These are phyloP conservation scores for Nitzschia inconspicua DNA, from an alignment of 108 stramenopile species.

Conservation along the genomic window DNA sequence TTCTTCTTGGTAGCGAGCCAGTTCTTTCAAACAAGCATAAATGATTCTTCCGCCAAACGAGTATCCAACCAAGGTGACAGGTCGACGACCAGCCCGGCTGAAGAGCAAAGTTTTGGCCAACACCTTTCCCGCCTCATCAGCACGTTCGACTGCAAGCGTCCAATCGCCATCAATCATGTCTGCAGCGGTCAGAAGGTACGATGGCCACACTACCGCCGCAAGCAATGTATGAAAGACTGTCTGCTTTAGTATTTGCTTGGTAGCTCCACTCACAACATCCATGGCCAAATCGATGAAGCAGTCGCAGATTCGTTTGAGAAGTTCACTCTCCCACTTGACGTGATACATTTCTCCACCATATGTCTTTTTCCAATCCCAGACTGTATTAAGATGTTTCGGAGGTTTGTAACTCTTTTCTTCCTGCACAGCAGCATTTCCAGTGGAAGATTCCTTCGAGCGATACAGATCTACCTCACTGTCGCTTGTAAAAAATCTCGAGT, in stretches of 20 bases:
- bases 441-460: background rate
- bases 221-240: constrained; percentile 77
- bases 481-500: background rate
- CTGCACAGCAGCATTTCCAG: background rate
- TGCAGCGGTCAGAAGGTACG: constrained; percentile 68
- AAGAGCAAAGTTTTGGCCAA: constrained; percentile 85
- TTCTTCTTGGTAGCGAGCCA: constrained; percentile 77
- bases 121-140: constrained; percentile 87
- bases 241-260: constrained; percentile 68
- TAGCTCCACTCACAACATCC: constrained; percentile 68
- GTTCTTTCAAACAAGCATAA: constrained; percentile 88
- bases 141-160: constrained; percentile 86
- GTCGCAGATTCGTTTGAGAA: constrained; percentile 74
- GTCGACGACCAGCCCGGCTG: constrained; percentile 82
- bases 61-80: constrained; percentile 92
- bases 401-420: constrained; percentile 28
- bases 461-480: constrained; percentile 1
- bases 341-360: constrained; percentile 85
- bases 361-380: constrained; percentile 72
- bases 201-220: constrained; percentile 74
- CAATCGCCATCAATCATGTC: constrained; percentile 90
- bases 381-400: constrained; percentile 64
- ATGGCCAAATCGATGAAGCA: constrained; percentile 72
- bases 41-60: constrained; percentile 94
- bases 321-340: constrained; percentile 74